These are phyloP conservation scores for Yarrowia divulgata DNA, from an alignment of 805 yeast genomes.

Conservation along the genomic window DNA sequence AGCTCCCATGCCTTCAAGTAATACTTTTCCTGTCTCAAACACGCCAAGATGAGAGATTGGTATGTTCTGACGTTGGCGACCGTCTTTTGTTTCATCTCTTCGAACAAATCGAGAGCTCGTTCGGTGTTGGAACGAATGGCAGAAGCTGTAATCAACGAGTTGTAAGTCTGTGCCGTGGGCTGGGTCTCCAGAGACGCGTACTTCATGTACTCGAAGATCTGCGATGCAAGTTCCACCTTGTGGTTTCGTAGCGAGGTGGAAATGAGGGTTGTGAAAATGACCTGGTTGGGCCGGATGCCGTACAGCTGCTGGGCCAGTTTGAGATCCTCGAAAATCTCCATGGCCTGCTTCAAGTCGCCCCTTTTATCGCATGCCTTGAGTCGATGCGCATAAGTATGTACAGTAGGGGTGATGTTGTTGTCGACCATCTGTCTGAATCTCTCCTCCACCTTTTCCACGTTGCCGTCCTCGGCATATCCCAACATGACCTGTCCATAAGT, in stretches of 20 bases:
- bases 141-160: constrained; percentile 31
- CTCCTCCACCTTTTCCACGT: constrained; percentile 28
- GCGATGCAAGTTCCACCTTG: constrained; percentile 36
- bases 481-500: constrained; percentile 26
- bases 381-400: constrained; percentile 34
- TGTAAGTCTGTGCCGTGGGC: constrained; percentile 34
- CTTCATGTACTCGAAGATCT: constrained; percentile 38
- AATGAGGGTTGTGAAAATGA: constrained; percentile 28
- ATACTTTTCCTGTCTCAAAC: constrained; percentile 28
- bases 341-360: constrained; percentile 14
- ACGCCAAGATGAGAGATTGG: constrained; percentile 19
- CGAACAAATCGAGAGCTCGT: constrained; percentile 21
- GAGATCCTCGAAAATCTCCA: constrained; percentile 25
- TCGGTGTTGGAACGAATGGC: constrained; percentile 28
- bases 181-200: constrained; percentile 25
- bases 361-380: constrained; percentile 32
- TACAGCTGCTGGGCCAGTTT: constrained; percentile 1
- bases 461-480: constrained; percentile 33
- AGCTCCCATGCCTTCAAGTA: constrained; percentile 36
- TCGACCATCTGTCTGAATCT: constrained; percentile 4
- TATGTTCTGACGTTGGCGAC: constrained; percentile 28
- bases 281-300: constrained; percentile 28
- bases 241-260: constrained; percentile 25
- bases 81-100: constrained; percentile 9
- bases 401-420: background rate